A percentile compares a stretch with the other conserved stretches of the same genome.
These are phyloP conservation scores for Coemansia sp. DNA, from an alignment of 192 early-diverging fungal species.

Conservation along the genomic window DNA sequence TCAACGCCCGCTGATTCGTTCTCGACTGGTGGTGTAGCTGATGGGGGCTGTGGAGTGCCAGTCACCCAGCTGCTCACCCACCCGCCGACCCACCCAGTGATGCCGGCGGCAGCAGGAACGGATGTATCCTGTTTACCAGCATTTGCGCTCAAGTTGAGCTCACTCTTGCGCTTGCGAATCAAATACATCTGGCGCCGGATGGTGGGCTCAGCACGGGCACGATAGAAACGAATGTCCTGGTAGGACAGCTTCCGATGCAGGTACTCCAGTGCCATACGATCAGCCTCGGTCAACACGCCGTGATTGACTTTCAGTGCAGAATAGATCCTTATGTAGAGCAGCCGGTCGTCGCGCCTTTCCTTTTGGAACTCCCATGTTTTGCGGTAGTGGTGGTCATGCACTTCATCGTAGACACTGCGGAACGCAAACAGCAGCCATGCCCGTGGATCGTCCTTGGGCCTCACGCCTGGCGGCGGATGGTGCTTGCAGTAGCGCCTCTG, in stretches of 20 bases:
- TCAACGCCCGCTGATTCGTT: background rate
- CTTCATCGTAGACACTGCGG: slow-evolving; percentile 76
- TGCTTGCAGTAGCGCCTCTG: slow-evolving; percentile 83
- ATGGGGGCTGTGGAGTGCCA: slow-evolving; percentile 8
- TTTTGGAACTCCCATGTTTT: slow-evolving; percentile 84
- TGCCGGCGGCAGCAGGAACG: slow-evolving; percentile 6
- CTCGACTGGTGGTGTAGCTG: background rate
- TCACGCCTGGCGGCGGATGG: slow-evolving; percentile 76
- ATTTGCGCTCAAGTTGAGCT: slow-evolving; percentile 5
- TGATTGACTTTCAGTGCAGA: slow-evolving; percentile 55
- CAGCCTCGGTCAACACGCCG: slow-evolving; percentile 42
- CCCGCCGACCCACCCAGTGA: slow-evolving; percentile 52
- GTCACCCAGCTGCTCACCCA: slow-evolving; percentile 53
- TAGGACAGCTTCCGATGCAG: slow-evolving; percentile 79
- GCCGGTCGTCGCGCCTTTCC: slow-evolving; percentile 79
- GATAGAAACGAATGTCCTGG: slow-evolving; percentile 87
- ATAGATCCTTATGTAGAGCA: slow-evolving; percentile 74
- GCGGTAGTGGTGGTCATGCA: slow-evolving; percentile 77
- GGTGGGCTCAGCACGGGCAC: slow-evolving; percentile 69
- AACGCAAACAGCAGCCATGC: slow-evolving; percentile 82
- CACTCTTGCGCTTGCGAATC: slow-evolving; percentile 49
- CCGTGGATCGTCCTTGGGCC: slow-evolving; percentile 77
- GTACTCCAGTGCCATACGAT: slow-evolving; percentile 56
- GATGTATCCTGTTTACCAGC: background rate
- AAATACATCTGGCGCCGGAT: slow-evolving; percentile 71